phyloP scores from a whole-genome alignment of 441 rosid genomes.

The Melastoma candidum region DNA sequence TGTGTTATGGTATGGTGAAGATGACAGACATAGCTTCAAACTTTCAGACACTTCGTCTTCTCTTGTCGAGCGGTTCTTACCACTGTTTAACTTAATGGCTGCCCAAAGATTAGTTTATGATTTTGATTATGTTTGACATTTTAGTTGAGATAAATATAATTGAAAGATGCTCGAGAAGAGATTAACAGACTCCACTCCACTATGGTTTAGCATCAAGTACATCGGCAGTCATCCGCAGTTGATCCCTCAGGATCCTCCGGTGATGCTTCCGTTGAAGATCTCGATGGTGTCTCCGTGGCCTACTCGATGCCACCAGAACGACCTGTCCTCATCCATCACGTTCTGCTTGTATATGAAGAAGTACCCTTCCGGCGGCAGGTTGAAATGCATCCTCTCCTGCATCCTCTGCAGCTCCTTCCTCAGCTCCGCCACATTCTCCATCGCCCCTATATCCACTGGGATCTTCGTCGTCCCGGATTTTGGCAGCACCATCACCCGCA shows the following conservation, averaged over 20 bases:
- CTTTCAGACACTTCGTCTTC: too few species aligned
- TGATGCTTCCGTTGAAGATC: conserved; percentile 65
- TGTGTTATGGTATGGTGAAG: too few species aligned
- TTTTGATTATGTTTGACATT: too few species aligned
- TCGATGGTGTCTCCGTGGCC: conserved; percentile 49
- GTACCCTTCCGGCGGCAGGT: conserved; percentile 61
- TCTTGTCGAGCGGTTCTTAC: too few species aligned
- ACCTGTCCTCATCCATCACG: conserved; percentile 62
- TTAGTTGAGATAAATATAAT: too few species aligned
- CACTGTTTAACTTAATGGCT: too few species aligned
- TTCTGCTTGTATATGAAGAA: conserved; percentile 61
- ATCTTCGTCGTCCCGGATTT: conserved; percentile 56
- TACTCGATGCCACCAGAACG: conserved; percentile 61
- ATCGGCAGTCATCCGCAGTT: too few species aligned
- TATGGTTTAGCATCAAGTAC: too few species aligned
- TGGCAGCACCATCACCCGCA: conserved; percentile 48
- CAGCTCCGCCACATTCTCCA: conserved; percentile 51
- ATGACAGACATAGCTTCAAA: too few species aligned
- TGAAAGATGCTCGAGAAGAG: too few species aligned
- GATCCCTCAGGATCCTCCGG: conserved; percentile 39
- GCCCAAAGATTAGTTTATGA: too few species aligned
- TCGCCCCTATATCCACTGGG: conserved; percentile 46
- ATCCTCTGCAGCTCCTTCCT: conserved; percentile 54
- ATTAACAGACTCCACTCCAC: too few species aligned
- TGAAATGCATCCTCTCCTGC: conserved; percentile 39